phyloP scores from a whole-genome alignment of 768 basidiomycete genomes.

The Lactifluus hygrophoroides region DNA sequence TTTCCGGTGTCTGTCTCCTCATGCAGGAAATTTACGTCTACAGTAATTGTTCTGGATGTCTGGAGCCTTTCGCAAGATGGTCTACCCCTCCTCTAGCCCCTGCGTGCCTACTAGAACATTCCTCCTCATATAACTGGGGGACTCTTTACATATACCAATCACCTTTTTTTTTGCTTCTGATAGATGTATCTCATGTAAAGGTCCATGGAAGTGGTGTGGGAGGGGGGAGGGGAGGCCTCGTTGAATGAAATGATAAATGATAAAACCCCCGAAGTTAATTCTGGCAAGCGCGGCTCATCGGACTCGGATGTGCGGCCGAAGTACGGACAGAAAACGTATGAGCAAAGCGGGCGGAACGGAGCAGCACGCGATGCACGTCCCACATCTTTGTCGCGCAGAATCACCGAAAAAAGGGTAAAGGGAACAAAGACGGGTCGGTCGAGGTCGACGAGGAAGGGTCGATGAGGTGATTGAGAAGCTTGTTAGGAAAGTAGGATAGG shows the following conservation, averaged over 20 bases:
- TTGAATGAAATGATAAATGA: not conserved
- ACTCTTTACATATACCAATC: not conserved
- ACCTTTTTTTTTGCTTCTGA: not conserved
- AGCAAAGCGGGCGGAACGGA: not conserved
- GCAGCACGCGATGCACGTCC: not conserved
- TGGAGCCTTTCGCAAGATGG: not conserved
- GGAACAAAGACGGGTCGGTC: not conserved
- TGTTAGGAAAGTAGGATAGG: constrained; percentile 2
- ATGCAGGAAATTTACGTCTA: constrained; percentile 2
- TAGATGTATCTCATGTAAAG: not conserved
- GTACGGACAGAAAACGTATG: not conserved
- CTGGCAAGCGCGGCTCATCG: not conserved
- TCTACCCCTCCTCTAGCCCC: not conserved
- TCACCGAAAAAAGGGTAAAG: not conserved
- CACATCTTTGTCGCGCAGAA: not conserved
- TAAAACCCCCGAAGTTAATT: not conserved
- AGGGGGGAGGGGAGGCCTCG: not conserved
- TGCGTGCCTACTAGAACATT: not conserved
- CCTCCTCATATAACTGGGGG: not conserved
- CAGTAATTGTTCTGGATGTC: not conserved
- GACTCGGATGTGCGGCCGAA: constrained; percentile 9
- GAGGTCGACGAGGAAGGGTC: not conserved
- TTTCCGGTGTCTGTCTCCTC: not conserved
- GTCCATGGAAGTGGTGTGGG: not conserved
- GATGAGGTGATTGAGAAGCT: constrained; percentile 9